Percentiles rank a stretch among this genome's conserved stretches.
phyloP scores from a whole-genome alignment of 2,329 filamentous ascomycete genomes.

The Fusarium duplospermum region DNA sequence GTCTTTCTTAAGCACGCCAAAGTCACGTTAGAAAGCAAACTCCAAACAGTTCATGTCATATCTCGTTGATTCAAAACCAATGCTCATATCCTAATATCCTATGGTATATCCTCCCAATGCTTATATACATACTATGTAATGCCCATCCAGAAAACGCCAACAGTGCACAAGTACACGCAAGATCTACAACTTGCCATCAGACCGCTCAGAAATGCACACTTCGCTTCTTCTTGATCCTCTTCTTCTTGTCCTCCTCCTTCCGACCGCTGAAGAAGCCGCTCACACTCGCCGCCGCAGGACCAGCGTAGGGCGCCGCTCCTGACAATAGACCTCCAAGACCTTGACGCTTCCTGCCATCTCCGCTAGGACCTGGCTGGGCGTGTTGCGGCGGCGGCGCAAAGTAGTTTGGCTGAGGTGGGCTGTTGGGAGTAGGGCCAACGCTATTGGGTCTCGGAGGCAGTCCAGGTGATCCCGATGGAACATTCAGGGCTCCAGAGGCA shows the following conservation, averaged over 20 bases:
- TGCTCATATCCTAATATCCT: slow-evolving; percentile 16
- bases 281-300: slow-evolving; percentile 56
- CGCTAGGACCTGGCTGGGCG: slow-evolving; percentile 27
- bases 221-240: slow-evolving; percentile 61
- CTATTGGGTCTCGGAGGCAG: slow-evolving; percentile 61
- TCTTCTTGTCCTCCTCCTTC: slow-evolving; percentile 53
- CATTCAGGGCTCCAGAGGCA: slow-evolving; percentile 22
- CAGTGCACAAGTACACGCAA: slow-evolving; percentile 2
- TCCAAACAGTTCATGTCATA: not conserved
- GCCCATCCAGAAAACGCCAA: slow-evolving; percentile 17
- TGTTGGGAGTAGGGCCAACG: slow-evolving; percentile 53
- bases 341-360: slow-evolving; percentile 41
- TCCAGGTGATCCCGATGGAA: slow-evolving; percentile 39
- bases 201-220: slow-evolving; percentile 57
- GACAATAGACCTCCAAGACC: slow-evolving; percentile 47
- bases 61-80: slow-evolving; percentile 14
- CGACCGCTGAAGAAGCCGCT: slow-evolving; percentile 57
- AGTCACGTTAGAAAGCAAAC: not conserved
- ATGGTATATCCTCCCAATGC: slow-evolving; percentile 43
- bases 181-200: not conserved
- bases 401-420: slow-evolving; percentile 33
- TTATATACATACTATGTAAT: slow-evolving; percentile 3
- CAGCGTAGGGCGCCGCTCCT: slow-evolving; percentile 48
- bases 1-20: not conserved
- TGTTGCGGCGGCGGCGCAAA: slow-evolving; percentile 41